Percentiles rank a stretch among this genome's conserved stretches.
phyloP scores from a whole-genome alignment of 2,329 filamentous ascomycete genomes.

The Stagonosporopsis vannaccii region DNA sequence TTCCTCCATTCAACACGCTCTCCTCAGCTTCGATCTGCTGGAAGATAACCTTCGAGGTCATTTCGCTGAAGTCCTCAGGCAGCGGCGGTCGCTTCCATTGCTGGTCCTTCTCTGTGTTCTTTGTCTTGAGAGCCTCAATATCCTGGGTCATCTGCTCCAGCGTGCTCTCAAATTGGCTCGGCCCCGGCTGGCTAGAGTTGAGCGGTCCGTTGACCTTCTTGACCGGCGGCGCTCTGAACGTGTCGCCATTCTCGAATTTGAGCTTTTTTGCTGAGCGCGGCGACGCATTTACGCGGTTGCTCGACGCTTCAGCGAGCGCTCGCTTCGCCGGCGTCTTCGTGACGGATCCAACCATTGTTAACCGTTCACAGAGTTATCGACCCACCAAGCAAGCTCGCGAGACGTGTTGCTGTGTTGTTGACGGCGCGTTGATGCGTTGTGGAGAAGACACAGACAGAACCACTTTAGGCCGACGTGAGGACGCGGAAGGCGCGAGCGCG shows the following conservation, averaged over 20 bases:
- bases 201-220: conserved; percentile 66
- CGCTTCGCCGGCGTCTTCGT: conserved; percentile 54
- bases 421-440: conserved; percentile 25
- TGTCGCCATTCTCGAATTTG: conserved; percentile 72
- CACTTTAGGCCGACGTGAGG: conserved; percentile 31
- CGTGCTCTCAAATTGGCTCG: conserved; percentile 94
- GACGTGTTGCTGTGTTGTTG: conserved; percentile 4
- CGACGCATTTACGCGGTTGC: conserved; percentile 53
- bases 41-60: conserved; percentile 78
- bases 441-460: conserved; percentile 27
- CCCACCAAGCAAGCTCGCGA: background rate
- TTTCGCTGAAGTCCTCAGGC: conserved; percentile 64
- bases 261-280: conserved; percentile 76
- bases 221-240: conserved; percentile 68
- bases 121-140: conserved; percentile 82
- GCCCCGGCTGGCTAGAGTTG: conserved; percentile 75
- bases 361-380: background rate
- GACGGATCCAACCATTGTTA: conserved; percentile 44
- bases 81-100: conserved; percentile 78
- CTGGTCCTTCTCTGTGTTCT: conserved; percentile 91
- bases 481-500: conserved; percentile 38
- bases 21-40: conserved; percentile 97
- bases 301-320: conserved; percentile 56
- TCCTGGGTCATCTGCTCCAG: conserved; percentile 96
- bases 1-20: conserved; percentile 79